Conservation (phyloP, 257 asterid species). For the Anisodus tanguticus region DNA sequence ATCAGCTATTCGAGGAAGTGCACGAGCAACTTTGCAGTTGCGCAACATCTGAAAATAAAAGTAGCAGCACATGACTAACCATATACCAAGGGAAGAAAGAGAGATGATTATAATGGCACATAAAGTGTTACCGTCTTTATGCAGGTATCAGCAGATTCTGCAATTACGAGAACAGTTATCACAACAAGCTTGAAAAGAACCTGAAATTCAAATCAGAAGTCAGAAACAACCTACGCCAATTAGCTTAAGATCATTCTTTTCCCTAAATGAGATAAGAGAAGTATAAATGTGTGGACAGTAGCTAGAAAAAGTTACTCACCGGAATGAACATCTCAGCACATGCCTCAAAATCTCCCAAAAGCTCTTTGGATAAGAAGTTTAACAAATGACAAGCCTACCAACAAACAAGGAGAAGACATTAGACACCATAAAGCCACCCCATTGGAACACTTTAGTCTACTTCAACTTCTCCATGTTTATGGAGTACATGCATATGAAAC, state of each 20-base stretch:
- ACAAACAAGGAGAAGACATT: slow-evolving; percentile 19
- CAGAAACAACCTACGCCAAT: slow-evolving; percentile 44
- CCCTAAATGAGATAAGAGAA: slow-evolving; percentile 4
- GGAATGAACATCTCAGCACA: slow-evolving; percentile 99
- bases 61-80: slow-evolving; percentile 25
- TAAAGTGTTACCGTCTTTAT: slow-evolving; percentile 78
- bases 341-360: slow-evolving; percentile 93
- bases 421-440: slow-evolving; percentile 21
- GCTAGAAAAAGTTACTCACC: slow-evolving; percentile 55
- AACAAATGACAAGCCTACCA: slow-evolving; percentile 85
- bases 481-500: slow-evolving; percentile 18
- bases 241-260: slow-evolving; percentile 25
- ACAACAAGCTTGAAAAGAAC: slow-evolving; percentile 99
- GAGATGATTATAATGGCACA: slow-evolving; percentile 25
- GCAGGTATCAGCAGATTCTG: slow-evolving; percentile 99
- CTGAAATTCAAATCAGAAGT: slow-evolving; percentile 55
- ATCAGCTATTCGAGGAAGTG: slow-evolving; percentile 87
- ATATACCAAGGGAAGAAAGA: slow-evolving; percentile 26
- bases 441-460: background rate
- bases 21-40: slow-evolving; percentile 95
- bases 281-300: slow-evolving; percentile 28
- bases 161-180: slow-evolving; percentile 97
- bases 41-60: slow-evolving; percentile 75
- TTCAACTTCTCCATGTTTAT: background rate
- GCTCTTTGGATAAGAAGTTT: slow-evolving; percentile 86